A percentile compares a stretch with the other conserved stretches of the same genome.
phyloP scores from a whole-genome alignment of 495 filamentous ascomycete genomes.

The Delitschia confertaspora region DNA sequence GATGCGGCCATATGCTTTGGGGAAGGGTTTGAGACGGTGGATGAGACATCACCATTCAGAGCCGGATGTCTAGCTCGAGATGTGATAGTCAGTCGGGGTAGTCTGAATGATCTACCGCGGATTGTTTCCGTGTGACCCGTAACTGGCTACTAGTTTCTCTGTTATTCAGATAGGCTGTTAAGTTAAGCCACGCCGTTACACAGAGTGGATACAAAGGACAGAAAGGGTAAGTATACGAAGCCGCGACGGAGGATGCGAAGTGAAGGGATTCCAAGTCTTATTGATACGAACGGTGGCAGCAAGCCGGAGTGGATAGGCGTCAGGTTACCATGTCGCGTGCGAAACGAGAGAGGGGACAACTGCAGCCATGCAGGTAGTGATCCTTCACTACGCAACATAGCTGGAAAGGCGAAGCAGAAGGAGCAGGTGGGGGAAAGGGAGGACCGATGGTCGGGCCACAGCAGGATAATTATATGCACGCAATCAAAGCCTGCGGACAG shows the following conservation, averaged over 20 bases:
- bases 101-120: conserved; percentile 8
- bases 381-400: conserved; percentile 11
- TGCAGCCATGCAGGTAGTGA: conserved; percentile 17
- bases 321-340: conserved; percentile 4
- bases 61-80: not conserved
- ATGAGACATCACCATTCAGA: conserved; percentile 11
- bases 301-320: conserved; percentile 4
- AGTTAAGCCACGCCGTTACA: conserved; percentile 5
- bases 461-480: conserved; percentile 17
- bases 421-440: conserved; percentile 4
- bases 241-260: not conserved
- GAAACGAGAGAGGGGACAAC: conserved; percentile 11
- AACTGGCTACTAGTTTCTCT: too few species aligned
- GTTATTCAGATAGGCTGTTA: not conserved
- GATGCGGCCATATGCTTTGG: not conserved
- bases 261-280: not conserved
- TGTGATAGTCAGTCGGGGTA: not conserved
- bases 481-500: conserved; percentile 15
- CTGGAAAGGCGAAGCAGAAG: conserved; percentile 1
- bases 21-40: not conserved
- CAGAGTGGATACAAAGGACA: conserved; percentile 1
- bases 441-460: conserved; percentile 9
- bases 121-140: conserved; percentile 14
- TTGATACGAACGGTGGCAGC: not conserved
- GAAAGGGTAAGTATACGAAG: conserved; percentile 1